A percentile compares a stretch with the other conserved stretches of the same genome.
These are phyloP conservation scores for Colletotrichum echinochloae DNA, from an alignment of 2,329 filamentous ascomycete genomes.

Conservation along the genomic window DNA sequence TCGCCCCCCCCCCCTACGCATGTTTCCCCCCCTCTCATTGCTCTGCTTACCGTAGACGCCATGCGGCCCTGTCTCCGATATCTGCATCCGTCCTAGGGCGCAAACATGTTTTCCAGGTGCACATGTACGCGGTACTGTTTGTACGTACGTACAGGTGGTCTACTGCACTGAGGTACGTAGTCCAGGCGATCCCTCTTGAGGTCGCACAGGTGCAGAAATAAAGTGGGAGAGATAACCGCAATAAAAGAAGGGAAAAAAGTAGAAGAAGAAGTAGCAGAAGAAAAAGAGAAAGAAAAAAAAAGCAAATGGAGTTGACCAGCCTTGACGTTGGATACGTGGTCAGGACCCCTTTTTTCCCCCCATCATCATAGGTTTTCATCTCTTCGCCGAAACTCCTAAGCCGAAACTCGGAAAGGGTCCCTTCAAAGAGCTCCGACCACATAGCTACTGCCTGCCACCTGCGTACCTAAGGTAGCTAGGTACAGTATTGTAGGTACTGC, in stretches of 20 bases:
- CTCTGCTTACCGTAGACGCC: constrained; percentile 14
- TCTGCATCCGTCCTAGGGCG: constrained; percentile 29
- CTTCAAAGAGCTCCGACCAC: background rate
- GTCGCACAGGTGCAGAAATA: too few species aligned
- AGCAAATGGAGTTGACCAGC: background rate
- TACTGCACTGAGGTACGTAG: too few species aligned
- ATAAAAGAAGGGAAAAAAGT: background rate
- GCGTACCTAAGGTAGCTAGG: too few species aligned
- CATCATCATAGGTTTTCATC: background rate
- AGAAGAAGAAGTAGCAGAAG: too few species aligned
- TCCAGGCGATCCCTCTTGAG: too few species aligned
- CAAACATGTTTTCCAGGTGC: constrained; percentile 11
- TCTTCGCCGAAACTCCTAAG: constrained; percentile 1
- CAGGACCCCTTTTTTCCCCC: background rate
- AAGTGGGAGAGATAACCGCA: background rate
- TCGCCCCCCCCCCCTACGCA: constrained; percentile 16
- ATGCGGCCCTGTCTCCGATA: background rate
- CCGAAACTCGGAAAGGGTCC: background rate
- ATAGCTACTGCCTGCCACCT: too few species aligned
- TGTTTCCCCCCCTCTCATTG: constrained; percentile 20
- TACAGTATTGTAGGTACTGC: too few species aligned
- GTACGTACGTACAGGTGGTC: background rate
- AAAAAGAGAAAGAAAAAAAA: background rate
- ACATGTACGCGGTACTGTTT: background rate
- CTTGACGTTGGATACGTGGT: background rate